Percentiles rank a stretch among this genome's conserved stretches.
phyloP scores from a whole-genome alignment of 495 filamentous ascomycete genomes.

The Opeltia flavorubescens region DNA sequence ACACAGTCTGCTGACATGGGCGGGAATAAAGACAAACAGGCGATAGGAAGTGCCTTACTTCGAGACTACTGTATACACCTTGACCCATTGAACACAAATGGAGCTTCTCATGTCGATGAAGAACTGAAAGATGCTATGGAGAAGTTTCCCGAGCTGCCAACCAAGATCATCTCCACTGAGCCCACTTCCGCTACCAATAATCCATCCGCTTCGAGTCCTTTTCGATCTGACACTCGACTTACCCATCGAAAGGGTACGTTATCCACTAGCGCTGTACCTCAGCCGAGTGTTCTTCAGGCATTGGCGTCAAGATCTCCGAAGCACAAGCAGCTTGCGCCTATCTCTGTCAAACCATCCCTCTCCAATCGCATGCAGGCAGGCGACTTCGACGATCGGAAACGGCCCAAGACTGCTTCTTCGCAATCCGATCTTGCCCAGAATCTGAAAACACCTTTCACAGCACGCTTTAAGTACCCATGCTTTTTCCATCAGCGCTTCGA shows the following conservation, averaged over 20 bases:
- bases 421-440: constrained; percentile 45
- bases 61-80: constrained; percentile 20
- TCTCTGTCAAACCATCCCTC: constrained; percentile 36
- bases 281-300: constrained; percentile 82
- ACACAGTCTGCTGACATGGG: neutral
- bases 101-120: constrained; percentile 8
- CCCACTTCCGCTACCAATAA: constrained; percentile 14
- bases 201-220: constrained; percentile 12
- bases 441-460: constrained; percentile 40
- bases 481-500: constrained; percentile 97
- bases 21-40: neutral
- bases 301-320: constrained; percentile 56
- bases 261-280: constrained; percentile 52
- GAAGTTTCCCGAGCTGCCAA: constrained; percentile 15
- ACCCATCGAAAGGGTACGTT: constrained; percentile 46
- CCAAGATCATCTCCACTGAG: constrained; percentile 16
- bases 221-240: constrained; percentile 29
- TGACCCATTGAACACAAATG: constrained; percentile 19
- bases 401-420: constrained; percentile 34
- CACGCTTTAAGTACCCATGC: constrained; percentile 72
- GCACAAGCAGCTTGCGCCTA: constrained; percentile 36
- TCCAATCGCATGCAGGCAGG: constrained; percentile 26
- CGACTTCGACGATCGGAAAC: neutral
- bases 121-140: constrained; percentile 14
- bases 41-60: constrained; percentile 18